Evolutionary conservation across 176 grass and related monocot species (phyloP), one percentile per base, ranked within the genome.

Genomic region (Typha latifolia): DNA sequence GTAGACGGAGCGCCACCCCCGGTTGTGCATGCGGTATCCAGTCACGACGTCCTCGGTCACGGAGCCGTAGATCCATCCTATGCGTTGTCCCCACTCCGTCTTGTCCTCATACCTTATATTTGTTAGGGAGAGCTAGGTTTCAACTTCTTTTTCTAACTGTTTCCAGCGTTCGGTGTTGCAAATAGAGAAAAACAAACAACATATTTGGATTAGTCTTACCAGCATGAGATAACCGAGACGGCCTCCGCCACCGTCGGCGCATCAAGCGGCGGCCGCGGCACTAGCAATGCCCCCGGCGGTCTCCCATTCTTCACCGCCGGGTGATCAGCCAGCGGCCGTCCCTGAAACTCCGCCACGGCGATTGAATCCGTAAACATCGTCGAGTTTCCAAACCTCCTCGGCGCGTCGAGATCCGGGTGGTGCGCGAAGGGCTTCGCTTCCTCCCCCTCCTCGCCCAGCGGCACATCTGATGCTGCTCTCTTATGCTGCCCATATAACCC

Each of bases 21-120:
- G 85, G 66, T 91, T 91, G 85, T 96, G 92, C 88, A 96, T 91
- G 12, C 88, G 74, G 75, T 91, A 96, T 1, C 88, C 85, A 0
- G 92, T 96, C 19, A 91, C 92, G 66, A 96, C 92, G 70, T 96
- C 92, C 74, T 96, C 88, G 12, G 88, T 96, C 1, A 96, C 88
- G 12, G 88, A 91, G 12, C 92, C 92, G 76, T 96, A 96, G 67
- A 96, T 96, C 88, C 88, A 96, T 4, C 92, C 92, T 9, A 91
- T 61, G 69, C 85, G 77, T 32, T 69, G 59, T 15, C 88, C 92
- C 92, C 92, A 96, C 80, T 91, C 88, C 1, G 84, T 82, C 49
- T 52, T 74, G 72, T 96, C 92, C 78, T 96, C 92, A 61, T 91
- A 96, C 88, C 82, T 79, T 12, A 14, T 1, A 20, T 11, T 18